A percentile compares a stretch with the other conserved stretches of the same genome.
Conservation (phyloP, 192 early-diverging fungal species). For the Coemansia sp. region DNA sequence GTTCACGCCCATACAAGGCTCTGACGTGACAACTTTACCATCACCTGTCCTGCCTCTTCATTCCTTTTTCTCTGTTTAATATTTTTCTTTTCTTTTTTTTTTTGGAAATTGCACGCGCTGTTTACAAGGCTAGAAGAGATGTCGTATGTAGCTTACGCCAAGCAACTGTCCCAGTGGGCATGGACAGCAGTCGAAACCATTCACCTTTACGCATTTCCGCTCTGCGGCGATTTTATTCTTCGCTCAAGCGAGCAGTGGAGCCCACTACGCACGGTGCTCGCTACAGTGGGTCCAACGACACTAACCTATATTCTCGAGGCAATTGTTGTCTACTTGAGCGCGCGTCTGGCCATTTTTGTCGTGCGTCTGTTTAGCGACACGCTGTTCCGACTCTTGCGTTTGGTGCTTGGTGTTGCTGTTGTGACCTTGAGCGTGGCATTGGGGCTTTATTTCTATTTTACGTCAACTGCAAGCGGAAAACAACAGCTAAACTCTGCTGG, state of each 20-base stretch:
- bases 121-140: background rate
- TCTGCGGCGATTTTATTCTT: constrained; percentile 19
- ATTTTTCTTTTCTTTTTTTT: background rate
- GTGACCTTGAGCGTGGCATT: constrained; percentile 16
- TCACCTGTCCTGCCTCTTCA: background rate
- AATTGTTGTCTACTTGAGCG: constrained; percentile 12
- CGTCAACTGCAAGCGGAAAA: constrained; percentile 10
- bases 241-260: constrained; percentile 26
- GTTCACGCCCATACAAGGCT: background rate
- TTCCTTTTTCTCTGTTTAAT: background rate
- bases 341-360: constrained; percentile 6
- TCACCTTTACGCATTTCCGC: constrained; percentile 28
- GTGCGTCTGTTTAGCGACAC: constrained; percentile 41
- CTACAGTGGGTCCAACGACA: constrained; percentile 13
- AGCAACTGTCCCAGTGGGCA: constrained; percentile 7
- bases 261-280: constrained; percentile 21
- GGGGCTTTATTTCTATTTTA: constrained; percentile 40
- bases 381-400: constrained; percentile 33
- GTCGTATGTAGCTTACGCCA: constrained; percentile 31
- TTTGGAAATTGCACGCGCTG: background rate
- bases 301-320: constrained; percentile 24
- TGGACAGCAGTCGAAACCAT: constrained; percentile 7
- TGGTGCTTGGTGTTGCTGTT: constrained; percentile 12
- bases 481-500: constrained; percentile 11
- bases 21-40: background rate